These are phyloP conservation scores for Begonia loranthoides DNA, from an alignment of 306 rosid species.

Conservation along the genomic window DNA sequence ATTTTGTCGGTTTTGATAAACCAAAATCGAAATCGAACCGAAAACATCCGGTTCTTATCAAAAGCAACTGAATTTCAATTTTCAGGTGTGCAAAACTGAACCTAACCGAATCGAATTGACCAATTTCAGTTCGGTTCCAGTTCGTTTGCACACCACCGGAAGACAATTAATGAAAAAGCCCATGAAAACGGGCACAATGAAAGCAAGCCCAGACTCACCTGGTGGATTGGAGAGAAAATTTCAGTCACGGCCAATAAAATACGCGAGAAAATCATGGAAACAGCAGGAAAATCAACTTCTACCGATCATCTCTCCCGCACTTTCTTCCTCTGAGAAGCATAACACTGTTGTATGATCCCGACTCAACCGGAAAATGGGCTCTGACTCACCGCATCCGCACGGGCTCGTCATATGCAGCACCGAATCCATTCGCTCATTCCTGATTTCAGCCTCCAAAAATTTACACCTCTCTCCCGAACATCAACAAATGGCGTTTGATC, in stretches of 20 bases:
- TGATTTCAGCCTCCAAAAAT: conserved; percentile 34
- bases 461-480: conserved; percentile 38
- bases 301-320: background rate
- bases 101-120: too few species aligned
- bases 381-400: conserved; percentile 10
- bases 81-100: too few species aligned
- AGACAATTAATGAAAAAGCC: too few species aligned
- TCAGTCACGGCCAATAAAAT: background rate
- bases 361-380: conserved; percentile 8
- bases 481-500: conserved; percentile 37
- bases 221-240: too few species aligned
- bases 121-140: too few species aligned
- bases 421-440: conserved; percentile 34
- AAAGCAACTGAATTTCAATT: too few species aligned
- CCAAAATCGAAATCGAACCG: too few species aligned
- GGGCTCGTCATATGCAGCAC: conserved; percentile 47
- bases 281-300: background rate
- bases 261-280: background rate
- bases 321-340: background rate
- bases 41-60: too few species aligned
- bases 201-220: too few species aligned
- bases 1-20: too few species aligned
- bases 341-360: background rate
- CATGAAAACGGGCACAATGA: too few species aligned
- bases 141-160: too few species aligned